Evolutionary conservation across 2,329 filamentous ascomycete genomes (phyloP).

Genomic region (Talaromyces rugulosus): DNA sequence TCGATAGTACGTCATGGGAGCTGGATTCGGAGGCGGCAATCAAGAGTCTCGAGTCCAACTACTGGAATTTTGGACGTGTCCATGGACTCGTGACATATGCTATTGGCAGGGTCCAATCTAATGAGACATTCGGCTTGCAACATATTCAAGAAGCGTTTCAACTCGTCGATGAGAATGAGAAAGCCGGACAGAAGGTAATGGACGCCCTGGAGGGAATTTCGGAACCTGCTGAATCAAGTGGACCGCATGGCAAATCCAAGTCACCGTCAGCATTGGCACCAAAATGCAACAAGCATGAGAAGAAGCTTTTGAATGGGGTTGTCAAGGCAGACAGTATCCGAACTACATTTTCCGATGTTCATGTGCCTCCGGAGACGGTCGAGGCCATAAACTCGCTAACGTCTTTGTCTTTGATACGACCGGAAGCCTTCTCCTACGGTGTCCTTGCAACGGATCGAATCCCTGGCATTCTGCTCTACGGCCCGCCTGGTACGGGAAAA

Average conservation of each 20-base stretch:
- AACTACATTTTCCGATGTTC: constrained; percentile 83
- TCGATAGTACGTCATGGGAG: constrained; percentile 27
- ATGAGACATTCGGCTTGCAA: constrained; percentile 37
- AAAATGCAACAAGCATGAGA: constrained; percentile 72
- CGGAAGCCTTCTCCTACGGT: constrained; percentile 94
- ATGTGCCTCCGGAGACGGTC: constrained; percentile 75
- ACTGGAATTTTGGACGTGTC: constrained; percentile 58
- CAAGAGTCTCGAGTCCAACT: constrained; percentile 45
- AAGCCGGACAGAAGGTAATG: constrained; percentile 16
- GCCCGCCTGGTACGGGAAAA: constrained; percentile 69
- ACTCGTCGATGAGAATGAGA: constrained; percentile 38
- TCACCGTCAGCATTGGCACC: constrained; percentile 49
- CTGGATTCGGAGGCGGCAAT: constrained; percentile 24
- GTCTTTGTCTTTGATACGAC: constrained; percentile 76
- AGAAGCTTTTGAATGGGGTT: constrained; percentile 74
- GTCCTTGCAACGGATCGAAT: constrained; percentile 89
- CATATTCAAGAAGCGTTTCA: constrained; percentile 33
- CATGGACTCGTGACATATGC: constrained; percentile 56
- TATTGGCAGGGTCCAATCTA: constrained; percentile 45
- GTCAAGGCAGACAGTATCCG: constrained; percentile 76
- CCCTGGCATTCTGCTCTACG: constrained; percentile 81
- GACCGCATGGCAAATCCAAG: not conserved
- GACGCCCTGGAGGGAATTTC: constrained; percentile 27
- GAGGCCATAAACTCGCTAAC: constrained; percentile 86
- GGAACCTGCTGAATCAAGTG: constrained; percentile 24